Base-by-base conservation (phyloP, 176 grass and related monocot genomes). In the Lolium perenne region DNA sequence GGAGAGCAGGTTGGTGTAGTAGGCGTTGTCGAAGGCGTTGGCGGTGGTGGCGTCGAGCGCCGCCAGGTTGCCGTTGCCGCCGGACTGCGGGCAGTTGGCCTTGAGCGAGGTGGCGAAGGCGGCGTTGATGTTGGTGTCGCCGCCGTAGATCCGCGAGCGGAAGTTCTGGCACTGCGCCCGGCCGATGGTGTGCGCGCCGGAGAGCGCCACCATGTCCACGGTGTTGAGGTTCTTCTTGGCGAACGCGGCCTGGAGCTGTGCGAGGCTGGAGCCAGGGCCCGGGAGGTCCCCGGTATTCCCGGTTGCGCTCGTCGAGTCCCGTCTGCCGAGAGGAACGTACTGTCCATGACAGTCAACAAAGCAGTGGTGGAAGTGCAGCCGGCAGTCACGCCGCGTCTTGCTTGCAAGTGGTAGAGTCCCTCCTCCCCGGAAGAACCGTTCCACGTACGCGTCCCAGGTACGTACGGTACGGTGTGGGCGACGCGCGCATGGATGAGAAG, bases 141-240 rank as follows among this genome's bases (percentile, higher is more conserved):
- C 87, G 21, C 87, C 87, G 86, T 92, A 89, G 72, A 88, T 92
- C 47, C 90, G 73, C 7, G 21, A 21, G 71, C 78, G 43, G 58
- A 92, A 92, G 25, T 47, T 74, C 3, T 32, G 56, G 82, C 90
- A 92, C 43, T 84, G 83, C 41, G 86, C 80, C 47, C 81, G 71
- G 1, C 93, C 93, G 54, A 95, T 88, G 70, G 93, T 95, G 88
- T 92, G 90, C 7, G 85, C 88, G 26, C 26, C 26, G 26, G 70
- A 84, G 17, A 84, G 82, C 8, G 82, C 71, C 25, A 63, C 82
- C 82, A 84, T 62, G 69, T 84, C 82, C 17, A 7, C 21, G 6
- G 41, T 16, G 71, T 4, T 2, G 0, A 84, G 45, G 22, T 20
- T 13, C 71, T 84, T 62, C 0, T 8, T 60, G 0, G 0, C 1